Evolutionary conservation across 2,329 filamentous ascomycete species (phyloP).

Genomic region (Cercospora nicotianae): DNA sequence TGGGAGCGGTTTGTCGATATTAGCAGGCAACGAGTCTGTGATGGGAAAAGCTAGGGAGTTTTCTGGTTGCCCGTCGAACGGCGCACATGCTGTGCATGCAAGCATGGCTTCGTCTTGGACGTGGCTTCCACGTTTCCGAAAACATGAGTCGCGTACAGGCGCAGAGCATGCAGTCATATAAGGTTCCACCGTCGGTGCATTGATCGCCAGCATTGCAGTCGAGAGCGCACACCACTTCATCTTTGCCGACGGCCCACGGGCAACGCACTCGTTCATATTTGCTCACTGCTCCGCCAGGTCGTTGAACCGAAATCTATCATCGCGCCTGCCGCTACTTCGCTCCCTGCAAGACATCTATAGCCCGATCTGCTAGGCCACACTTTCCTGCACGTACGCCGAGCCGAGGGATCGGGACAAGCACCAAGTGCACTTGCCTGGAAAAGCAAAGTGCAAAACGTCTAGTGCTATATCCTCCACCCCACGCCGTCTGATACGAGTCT

Average conservation of each 20-base stretch:
- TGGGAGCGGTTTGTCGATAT: neutral
- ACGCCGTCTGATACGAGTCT: neutral
- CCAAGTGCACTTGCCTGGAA: slow-evolving; percentile 14
- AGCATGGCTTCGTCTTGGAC: neutral
- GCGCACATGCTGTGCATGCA: neutral
- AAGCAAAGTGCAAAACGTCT: slow-evolving; percentile 11
- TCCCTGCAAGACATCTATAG: neutral
- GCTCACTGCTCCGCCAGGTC: neutral
- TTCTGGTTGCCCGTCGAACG: neutral
- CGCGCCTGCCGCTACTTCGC: neutral
- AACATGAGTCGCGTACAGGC: neutral
- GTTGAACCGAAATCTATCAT: neutral
- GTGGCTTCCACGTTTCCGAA: slow-evolving; percentile 6
- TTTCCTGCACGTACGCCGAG: neutral
- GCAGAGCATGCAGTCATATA: neutral
- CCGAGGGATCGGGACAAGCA: neutral
- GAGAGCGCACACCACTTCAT: neutral
- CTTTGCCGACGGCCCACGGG: slow-evolving; percentile 6
- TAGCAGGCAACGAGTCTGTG: neutral
- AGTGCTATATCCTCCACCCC: slow-evolving; percentile 9
- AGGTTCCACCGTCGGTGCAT: slow-evolving; percentile 3
- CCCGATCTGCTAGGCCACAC: neutral
- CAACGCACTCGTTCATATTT: neutral
- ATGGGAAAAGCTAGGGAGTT: neutral
- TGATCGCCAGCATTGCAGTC: slow-evolving; percentile 3